phyloP scores from a whole-genome alignment of 1,284 basidiomycete species.

The Phellinidium pouzarii region DNA sequence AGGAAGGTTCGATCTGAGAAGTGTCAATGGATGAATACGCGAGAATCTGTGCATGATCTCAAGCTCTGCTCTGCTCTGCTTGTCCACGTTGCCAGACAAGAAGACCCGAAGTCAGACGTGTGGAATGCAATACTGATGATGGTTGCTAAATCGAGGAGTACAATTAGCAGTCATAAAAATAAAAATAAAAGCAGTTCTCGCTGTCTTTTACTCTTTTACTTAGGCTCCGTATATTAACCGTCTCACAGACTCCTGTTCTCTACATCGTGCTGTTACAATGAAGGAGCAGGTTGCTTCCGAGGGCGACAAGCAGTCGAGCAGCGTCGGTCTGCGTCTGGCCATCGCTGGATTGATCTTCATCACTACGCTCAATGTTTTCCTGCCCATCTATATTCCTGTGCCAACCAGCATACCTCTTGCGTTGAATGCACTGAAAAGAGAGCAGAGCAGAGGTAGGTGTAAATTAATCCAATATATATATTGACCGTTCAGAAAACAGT shows the following conservation, averaged over 20 bases:
- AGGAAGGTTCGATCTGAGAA: too few species aligned
- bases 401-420: slow-evolving; percentile 4
- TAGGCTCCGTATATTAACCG: not conserved
- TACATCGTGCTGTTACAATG: not conserved
- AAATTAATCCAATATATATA: too few species aligned
- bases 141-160: not conserved
- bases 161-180: too few species aligned
- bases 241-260: not conserved
- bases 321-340: slow-evolving; percentile 1
- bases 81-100: too few species aligned
- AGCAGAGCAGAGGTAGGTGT: not conserved
- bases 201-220: not conserved
- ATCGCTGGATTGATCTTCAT: slow-evolving; percentile 2
- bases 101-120: too few species aligned
- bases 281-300: not conserved
- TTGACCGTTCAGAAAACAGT: too few species aligned
- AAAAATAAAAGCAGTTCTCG: not conserved
- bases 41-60: too few species aligned
- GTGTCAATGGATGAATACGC: too few species aligned
- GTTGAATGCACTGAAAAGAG: not conserved
- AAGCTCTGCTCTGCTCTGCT: too few species aligned
- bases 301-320: not conserved
- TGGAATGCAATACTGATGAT: not conserved
- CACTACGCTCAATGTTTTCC: slow-evolving; percentile 11
- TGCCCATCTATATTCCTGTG: slow-evolving; percentile 9